Percentiles rank a stretch among this genome's conserved stretches.
Conservation (phyloP, 306 rosid genomes). For the Vicia sativa region DNA sequence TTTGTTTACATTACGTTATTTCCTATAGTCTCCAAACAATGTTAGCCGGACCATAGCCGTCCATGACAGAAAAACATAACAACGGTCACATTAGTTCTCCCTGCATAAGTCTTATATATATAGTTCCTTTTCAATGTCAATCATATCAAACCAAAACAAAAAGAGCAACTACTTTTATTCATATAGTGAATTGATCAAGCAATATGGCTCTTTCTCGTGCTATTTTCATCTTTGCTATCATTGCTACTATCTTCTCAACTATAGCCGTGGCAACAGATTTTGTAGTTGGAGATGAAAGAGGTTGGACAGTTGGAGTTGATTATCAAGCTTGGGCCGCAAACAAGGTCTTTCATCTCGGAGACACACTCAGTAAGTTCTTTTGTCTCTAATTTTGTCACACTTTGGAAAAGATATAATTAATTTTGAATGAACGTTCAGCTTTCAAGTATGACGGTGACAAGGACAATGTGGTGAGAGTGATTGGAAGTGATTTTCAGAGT, state of each 20-base stretch:
- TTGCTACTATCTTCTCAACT: conserved; percentile 34
- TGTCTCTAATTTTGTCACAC: background rate
- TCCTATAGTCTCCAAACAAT: conserved; percentile 5
- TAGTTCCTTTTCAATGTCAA: background rate
- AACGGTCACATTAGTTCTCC: background rate
- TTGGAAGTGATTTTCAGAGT: conserved; percentile 27
- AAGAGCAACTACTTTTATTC: background rate
- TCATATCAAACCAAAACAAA: conserved; percentile 16
- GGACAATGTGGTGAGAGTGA: conserved; percentile 38
- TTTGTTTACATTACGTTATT: conserved; percentile 15
- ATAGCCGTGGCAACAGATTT: conserved; percentile 25
- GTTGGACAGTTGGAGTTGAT: conserved; percentile 38
- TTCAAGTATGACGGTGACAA: conserved; percentile 18
- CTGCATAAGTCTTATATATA: background rate
- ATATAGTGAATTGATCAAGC: background rate
- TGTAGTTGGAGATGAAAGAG: conserved; percentile 34
- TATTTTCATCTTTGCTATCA: conserved; percentile 7
- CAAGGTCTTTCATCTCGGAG: conserved; percentile 41
- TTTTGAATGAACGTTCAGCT: conserved; percentile 5
- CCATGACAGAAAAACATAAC: background rate
- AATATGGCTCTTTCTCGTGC: conserved; percentile 34
- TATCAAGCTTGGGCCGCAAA: conserved; percentile 37
- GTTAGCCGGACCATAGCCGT: conserved; percentile 30
- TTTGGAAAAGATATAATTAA: background rate
- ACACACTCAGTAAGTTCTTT: conserved; percentile 30